Evolutionary conservation across 225 moss, liverwort and hornwort species (phyloP).

Genomic region (Asterella californica): DNA sequence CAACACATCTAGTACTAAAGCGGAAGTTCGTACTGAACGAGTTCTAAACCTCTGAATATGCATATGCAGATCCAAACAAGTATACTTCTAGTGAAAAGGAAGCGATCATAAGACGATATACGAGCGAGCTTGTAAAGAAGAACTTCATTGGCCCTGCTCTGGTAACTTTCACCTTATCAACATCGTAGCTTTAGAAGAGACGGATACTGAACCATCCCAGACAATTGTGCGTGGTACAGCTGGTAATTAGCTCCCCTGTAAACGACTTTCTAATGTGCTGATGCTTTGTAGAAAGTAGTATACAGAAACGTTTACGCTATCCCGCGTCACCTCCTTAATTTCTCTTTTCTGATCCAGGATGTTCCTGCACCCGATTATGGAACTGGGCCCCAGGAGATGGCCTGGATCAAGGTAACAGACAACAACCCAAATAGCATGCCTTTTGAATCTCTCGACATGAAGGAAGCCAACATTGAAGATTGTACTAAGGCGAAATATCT

Average conservation of each 20-base stretch:
- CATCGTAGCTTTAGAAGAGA: background rate
- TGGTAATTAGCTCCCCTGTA: background rate
- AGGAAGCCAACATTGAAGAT: background rate
- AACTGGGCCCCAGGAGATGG: slow-evolving; percentile 91
- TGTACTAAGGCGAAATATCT: background rate
- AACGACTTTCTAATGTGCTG: background rate
- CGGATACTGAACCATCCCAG: background rate
- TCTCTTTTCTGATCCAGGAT: slow-evolving; percentile 45
- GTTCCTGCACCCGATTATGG: slow-evolving; percentile 91
- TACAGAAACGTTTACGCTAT: background rate
- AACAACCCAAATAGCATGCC: background rate
- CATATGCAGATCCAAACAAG: slow-evolving; percentile 65
- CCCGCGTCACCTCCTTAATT: background rate
- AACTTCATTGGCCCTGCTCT: slow-evolving; percentile 86
- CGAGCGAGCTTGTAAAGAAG: slow-evolving; percentile 85
- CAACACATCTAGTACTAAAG: too few species aligned
- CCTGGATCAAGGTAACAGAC: slow-evolving; percentile 67
- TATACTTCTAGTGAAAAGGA: slow-evolving; percentile 76
- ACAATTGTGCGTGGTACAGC: background rate
- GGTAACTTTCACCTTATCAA: slow-evolving; percentile 29
- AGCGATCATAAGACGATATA: slow-evolving; percentile 81
- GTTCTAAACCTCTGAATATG: background rate
- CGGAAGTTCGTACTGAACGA: too few species aligned
- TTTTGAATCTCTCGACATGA: background rate
- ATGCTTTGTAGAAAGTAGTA: background rate